Base-by-base conservation (phyloP, 2,329 filamentous ascomycete genomes). In the Cladobotryum mycophilum region DNA sequence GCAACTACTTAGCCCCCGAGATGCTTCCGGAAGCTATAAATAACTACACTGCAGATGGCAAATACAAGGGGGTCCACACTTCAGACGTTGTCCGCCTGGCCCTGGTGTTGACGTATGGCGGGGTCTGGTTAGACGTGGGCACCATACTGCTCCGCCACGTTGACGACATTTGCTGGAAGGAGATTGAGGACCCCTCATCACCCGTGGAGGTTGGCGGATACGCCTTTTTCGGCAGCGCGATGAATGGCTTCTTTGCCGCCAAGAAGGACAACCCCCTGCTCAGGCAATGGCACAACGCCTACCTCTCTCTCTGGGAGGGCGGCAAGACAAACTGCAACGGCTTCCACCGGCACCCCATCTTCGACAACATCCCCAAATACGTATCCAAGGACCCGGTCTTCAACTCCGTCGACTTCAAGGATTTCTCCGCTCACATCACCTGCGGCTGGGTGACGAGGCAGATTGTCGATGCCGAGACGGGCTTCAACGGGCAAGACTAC, bases 51-150 rank as follows among this genome's bases (percentile, higher is more conserved):
- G 76, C 77, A 70, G 64, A 67, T 12, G 74, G 75, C 0, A 67
- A 68, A 0, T 67, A 68, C 47, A 61, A 65, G 1, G 74, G 70
- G 1, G 66, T 65, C 1, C 76, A 79, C 53, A 68, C 66, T 1
- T 71, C 72, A 3, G 76, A 79, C 47, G 63, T 78, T 1, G 60
- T 78, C 5, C 70, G 76, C 1, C 63, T 74, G 0, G 65, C 71
- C 0, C 57, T 71, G 3, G 50, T 76, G 2, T 70, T 65, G 47
- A 56, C 67, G 6, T 64, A 74, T 33, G 73, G 72, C 0, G 72
- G 73, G 0, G 62, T 71, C 2, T 75, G 67, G 64, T 66, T 75
- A 47, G 73, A 76, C 12, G 68, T 67, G 1, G 69, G 70, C 1
- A 69, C 67, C 4, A 68, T 73, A 15, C 58, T 75, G 0, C 66